Conservation (phyloP, 306 rosid genomes). For the Casuarina cunninghamiana region DNA sequence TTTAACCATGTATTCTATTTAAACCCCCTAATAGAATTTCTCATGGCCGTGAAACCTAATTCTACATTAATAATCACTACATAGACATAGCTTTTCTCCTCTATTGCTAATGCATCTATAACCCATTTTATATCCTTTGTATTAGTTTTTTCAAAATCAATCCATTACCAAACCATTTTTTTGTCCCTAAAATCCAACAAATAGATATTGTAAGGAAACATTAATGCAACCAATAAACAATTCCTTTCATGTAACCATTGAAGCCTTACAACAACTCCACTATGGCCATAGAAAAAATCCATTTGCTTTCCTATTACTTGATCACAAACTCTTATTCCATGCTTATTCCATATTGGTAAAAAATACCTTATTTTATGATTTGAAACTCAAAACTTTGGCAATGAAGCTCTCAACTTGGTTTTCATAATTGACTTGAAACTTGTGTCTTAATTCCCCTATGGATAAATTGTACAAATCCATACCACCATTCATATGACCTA, state of each 20-base stretch:
- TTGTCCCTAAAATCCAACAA: constrained; percentile 81
- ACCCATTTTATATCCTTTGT: constrained; percentile 76
- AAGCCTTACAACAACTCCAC: constrained; percentile 92
- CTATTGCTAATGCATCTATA: constrained; percentile 90
- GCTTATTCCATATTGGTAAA: constrained; percentile 84
- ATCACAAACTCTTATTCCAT: constrained; percentile 96
- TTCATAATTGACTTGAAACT: constrained; percentile 78
- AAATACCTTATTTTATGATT: constrained; percentile 65
- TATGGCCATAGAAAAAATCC: constrained; percentile 81
- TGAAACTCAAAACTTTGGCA: constrained; percentile 83
- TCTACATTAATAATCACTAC: constrained; percentile 93
- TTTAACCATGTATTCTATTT: no score
- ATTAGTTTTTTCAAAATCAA: constrained; percentile 63
- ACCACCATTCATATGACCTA: constrained; percentile 81
- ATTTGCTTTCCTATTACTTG: constrained; percentile 73
- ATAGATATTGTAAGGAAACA: constrained; percentile 92
- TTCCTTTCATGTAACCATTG: constrained; percentile 76
- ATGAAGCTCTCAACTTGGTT: constrained; percentile 79
- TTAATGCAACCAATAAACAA: constrained; percentile 76
- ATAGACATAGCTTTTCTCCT: constrained; percentile 68
- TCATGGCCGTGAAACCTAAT: constrained; percentile 84
- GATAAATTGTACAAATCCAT: constrained; percentile 74
- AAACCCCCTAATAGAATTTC: constrained; percentile 76
- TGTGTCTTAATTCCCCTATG: constrained; percentile 70
- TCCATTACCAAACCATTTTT: constrained; percentile 93